Conservation (phyloP, 2,329 filamentous ascomycete species). For the Fusarium miscanthi region DNA sequence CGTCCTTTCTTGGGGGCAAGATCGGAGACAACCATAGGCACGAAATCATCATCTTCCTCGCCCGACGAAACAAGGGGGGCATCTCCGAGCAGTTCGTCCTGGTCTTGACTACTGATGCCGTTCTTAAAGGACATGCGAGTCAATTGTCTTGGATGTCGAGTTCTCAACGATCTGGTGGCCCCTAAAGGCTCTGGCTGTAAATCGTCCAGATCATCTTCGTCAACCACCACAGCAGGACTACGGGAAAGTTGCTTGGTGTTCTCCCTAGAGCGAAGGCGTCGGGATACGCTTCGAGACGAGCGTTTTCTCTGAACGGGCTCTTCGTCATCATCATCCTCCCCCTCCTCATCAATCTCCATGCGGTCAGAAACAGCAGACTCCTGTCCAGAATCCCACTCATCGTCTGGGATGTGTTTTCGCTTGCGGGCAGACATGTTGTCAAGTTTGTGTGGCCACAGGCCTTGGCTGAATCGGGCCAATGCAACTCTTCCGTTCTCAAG, state of each 20-base stretch:
- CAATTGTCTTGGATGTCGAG: constrained; percentile 43
- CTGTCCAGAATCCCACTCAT: constrained; percentile 46
- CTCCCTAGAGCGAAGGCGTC: constrained; percentile 44
- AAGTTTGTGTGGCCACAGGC: constrained; percentile 14
- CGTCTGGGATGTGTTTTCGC: constrained; percentile 46
- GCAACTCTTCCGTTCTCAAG: constrained; percentile 50
- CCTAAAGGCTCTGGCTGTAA: constrained; percentile 10
- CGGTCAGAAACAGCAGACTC: constrained; percentile 40
- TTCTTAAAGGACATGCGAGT: constrained; percentile 44
- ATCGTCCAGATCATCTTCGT: constrained; percentile 37
- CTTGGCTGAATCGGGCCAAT: constrained; percentile 41
- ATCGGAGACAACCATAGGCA: constrained; percentile 53
- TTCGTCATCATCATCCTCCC: constrained; percentile 40
- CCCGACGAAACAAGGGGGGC: constrained; percentile 43
- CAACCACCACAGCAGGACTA: constrained; percentile 22
- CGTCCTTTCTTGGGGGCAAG: constrained; percentile 44
- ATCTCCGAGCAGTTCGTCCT: constrained; percentile 50
- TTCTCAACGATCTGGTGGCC: constrained; percentile 40
- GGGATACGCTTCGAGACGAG: constrained; percentile 14
- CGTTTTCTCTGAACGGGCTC: constrained; percentile 14
- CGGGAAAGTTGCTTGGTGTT: constrained; percentile 35
- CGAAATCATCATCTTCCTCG: constrained; percentile 51
- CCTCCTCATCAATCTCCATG: constrained; percentile 46
- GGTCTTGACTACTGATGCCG: constrained; percentile 37
- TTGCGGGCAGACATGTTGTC: constrained; percentile 44